A percentile compares a stretch with the other conserved stretches of the same genome.
These are phyloP conservation scores for Prunus campanulata DNA, from an alignment of 306 rosid species.

Conservation along the genomic window DNA sequence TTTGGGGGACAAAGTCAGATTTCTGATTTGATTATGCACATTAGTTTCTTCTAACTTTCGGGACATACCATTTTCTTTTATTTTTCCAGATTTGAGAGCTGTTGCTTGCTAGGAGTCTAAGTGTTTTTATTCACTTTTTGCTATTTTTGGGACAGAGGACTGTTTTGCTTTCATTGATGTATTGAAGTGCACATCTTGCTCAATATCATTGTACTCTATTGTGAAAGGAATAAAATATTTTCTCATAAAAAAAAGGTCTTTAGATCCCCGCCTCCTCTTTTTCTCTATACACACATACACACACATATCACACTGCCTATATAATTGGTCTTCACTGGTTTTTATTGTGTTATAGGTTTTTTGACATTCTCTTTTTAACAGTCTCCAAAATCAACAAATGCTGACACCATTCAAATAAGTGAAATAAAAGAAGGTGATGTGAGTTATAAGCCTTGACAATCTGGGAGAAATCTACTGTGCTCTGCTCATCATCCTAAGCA, in stretches of 20 bases:
- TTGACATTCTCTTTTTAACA: neutral
- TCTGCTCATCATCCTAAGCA: neutral
- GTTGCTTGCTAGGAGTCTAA: neutral
- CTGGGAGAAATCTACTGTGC: neutral
- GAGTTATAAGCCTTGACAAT: neutral
- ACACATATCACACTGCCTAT: neutral
- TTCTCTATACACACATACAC: neutral
- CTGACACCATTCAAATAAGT: neutral
- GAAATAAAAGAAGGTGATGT: neutral
- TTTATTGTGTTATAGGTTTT: neutral
- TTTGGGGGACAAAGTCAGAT: neutral
- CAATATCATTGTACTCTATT: neutral
- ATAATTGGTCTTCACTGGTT: neutral
- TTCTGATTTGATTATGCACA: neutral
- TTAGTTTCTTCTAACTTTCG: neutral
- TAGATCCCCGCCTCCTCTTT: neutral
- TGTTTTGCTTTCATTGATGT: neutral
- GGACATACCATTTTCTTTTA: neutral
- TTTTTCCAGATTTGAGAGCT: neutral
- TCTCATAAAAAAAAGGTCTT: neutral
- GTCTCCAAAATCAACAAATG: neutral
- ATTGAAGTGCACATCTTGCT: neutral
- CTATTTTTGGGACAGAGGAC: neutral
- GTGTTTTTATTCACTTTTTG: neutral
- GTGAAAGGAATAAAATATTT: neutral